Evolutionary conservation across 2,329 filamentous ascomycete species (phyloP), one percentile per base, ranked within the genome.

Genomic region (Colletotrichum simmondsii): DNA sequence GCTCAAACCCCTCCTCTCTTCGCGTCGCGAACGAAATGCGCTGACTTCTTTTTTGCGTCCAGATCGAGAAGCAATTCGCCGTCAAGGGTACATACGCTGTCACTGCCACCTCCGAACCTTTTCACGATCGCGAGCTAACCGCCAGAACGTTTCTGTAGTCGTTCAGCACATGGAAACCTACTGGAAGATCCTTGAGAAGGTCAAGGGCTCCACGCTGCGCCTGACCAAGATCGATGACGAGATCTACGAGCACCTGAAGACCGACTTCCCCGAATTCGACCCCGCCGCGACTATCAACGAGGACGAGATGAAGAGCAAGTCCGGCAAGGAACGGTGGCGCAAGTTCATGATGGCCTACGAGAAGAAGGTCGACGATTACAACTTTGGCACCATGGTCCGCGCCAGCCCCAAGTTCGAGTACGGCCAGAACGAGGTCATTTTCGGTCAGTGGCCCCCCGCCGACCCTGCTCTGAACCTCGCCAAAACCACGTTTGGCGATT

Each of bases 11-110:
- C 65, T 66, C 19, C 26, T 42, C 24, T 68, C 64, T 37, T 10
- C 19, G 32, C 12, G 28, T 54, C 30, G 42, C 19, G 4, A 49
- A 24, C 16, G 26, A 30, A 30, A 60, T 53, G 49, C 49, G 37
- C 70, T 72, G 60, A 72, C 49, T 19, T 54, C 19, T 49, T 11
- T 42, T n/a, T 66, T 19, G 52, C 60, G 16, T 28, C 7, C 24
- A 97, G 94, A 98, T 99, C 82, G 97, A 99, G 90, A 98, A 98
- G 89, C 97, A 98, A 84, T 99, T 99, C 80, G 97, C 97, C 35
- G 97, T 99, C 79, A 98, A 98, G 88, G 93, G 94, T 95, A 79
- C 58, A 80, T 72, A 32, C 14, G 46, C 5, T 19, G 5, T 26
- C 12, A 10, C 16, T 22, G 5, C 16, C 6, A 19, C 16, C 24